Evolutionary conservation across 2,329 filamentous ascomycete species (phyloP), one percentile per base, ranked within the genome.

Genomic region (Diaporthe batatas): DNA sequence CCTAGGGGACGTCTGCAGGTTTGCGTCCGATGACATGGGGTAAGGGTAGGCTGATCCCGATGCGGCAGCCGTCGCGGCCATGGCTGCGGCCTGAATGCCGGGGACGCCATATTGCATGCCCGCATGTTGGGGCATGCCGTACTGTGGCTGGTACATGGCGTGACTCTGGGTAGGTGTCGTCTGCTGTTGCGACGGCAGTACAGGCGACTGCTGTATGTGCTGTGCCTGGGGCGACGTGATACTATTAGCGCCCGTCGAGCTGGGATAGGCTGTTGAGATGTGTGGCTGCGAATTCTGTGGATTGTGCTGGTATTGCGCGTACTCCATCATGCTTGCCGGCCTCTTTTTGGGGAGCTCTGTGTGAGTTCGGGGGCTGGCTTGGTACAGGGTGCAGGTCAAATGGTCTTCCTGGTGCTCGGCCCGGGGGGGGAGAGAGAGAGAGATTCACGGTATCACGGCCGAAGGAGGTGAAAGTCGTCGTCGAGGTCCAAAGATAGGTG

Each of bases 51-150:
- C 90, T 74, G 94, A 92, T 53, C 96, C 95, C 7, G 95, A 95
- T 14, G 96, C 96, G 1, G 96, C 95, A 23, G 96, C 96, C 1
- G 95, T 98, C 29, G 93, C 90, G 57, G 93, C 95, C 94, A 98
- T 96, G 73, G 95, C 95, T 65, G 96, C 95, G 18, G 95, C 95
- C 82, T 97, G 94, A 59, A 95, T 94, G 25, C 92, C 90, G 44
- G 92, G 92, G 83, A 96, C 94, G 72, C 89, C 92, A 84, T 97
- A 97, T 84, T 93, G 92, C 90, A 97, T 94, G 53, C 71, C 68
- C 79, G 88, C 88, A 78, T 91, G 88, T 76, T 92, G 90, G 75
- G 92, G 87, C 72, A 95, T 93, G 73, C 90, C 92, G 80, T 95
- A 96, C 76, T 91, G 87, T 81, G 93, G 90, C 79, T 93, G 90